Evolutionary conservation across 2,329 filamentous ascomycete genomes (phyloP), one percentile per base, ranked within the genome.

Genomic region (Arthrinium phaeospermum): DNA sequence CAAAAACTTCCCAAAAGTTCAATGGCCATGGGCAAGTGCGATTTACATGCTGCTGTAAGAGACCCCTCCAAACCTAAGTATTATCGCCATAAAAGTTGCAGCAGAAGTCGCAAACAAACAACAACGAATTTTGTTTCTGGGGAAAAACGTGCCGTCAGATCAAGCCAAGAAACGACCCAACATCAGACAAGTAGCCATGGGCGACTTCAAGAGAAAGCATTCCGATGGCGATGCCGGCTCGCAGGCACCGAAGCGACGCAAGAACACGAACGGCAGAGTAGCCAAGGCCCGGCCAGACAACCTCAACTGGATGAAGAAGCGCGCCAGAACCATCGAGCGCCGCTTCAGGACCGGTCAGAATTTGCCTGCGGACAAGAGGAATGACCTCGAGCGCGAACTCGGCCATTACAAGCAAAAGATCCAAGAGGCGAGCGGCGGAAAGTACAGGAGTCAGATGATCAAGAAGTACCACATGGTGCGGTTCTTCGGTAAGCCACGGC

Each of bases 381-480:
- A 90, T 61, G 91, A 94, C 37, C 87, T 93, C 73, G 92, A 95
- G 82, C 88, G 93, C 71, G 93, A 94, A 79, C 83, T 96, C 74
- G 88, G 87, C 67, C 87, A 91, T 5, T 91, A 91, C 77, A 87
- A 90, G 81, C 85, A 89, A 75, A 91, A 93, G 77, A 85, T 95
- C 72, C 85, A 82, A 5, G 86, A 89, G 74, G 86, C 88, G 68
- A 84, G 89, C 73, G 86, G 87, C 72, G 90, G 91, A 77, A 91
- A 90, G 82, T 87, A 86, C 79, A 87, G 90, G 75, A 87, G 87
- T 76, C 87, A 90, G 73, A 94, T 95, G 89, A 94, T 95, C 74
- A 86, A 86, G 69, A 93, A 91, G 81, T 96, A 95, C 77, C 93
- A 96, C 80, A 95, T 94, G 89, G 90, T 96, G 69, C 87, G 94